Evolutionary conservation across 257 asterid species (phyloP), one percentile per base, ranked within the genome.

Genomic region (Rauvolfia tetraphylla): DNA sequence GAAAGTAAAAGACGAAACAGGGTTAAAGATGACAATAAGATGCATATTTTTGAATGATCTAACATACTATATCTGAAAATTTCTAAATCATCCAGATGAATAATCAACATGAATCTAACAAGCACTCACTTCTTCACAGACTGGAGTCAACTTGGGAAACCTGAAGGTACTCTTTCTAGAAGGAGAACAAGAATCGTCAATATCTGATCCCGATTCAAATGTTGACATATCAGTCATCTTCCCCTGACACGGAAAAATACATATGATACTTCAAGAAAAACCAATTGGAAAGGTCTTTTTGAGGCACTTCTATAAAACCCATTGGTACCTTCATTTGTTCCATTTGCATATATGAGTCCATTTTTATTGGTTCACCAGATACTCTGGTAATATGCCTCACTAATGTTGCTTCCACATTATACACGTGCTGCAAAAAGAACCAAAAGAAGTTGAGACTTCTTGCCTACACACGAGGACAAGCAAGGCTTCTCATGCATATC

Each of bases 91-190:
- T 25, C 65, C 7, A 57, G 27, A 62, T 49, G 71, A 33, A 70
- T 71, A 39, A 59, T 57, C 27, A 33, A n/a, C 33, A 67, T 20
- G 54, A 48, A 67, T 56, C 36, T 68, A 67, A 74, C 41, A 8
- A 59, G 36, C 66, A 81, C 93, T 84, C 84, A 94, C 98, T 83
- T 86, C 96, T 89, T 94, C 97, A 79, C 81, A 85, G 78, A 88
- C 88, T 3, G 91, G 90, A 76, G 82, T 77, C 75, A 81, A 82
- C 74, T 62, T 83, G 23, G 86, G 65, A 79, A 71, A 72, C 65
- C 34, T 78, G 56, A 85, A 77, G 81, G 84, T 78, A 85, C 76
- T 84, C 80, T 73, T 84, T 76, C 86, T 81, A 20, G 81, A 75
- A 51, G 89, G 92, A 70, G 88, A 82, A 78, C 80, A 83, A 81